phyloP scores from a whole-genome alignment of 139 green algal species.

The Spirogloea muscicola region DNA sequence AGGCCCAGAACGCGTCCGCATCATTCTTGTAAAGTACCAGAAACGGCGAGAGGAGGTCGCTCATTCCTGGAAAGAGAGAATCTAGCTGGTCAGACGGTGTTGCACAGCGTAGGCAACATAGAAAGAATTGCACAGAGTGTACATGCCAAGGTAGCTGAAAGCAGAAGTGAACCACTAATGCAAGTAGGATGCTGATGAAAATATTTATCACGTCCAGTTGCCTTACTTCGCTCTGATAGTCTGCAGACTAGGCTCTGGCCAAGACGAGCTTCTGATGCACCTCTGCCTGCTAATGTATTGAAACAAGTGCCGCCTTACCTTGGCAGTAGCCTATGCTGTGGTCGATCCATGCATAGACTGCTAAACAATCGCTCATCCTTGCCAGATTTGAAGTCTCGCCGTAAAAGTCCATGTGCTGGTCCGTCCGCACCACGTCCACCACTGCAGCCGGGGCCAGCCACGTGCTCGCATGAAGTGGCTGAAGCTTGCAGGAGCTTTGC shows the following conservation, averaged over 20 bases:
- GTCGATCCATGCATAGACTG: conserved; percentile 72
- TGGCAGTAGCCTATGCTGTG: conserved; percentile 77
- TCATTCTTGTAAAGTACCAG: conserved; percentile 71
- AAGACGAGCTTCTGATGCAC: too few relatives aligned
- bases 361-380: conserved; percentile 58
- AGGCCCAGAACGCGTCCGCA: conserved; percentile 78
- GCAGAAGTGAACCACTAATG: too few relatives aligned
- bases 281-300: too few relatives aligned
- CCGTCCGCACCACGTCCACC: conserved; percentile 33
- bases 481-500: too few relatives aligned
- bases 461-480: not conserved
- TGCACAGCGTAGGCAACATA: conserved; percentile 69
- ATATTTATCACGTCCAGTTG: too few relatives aligned
- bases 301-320: too few relatives aligned
- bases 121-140: too few relatives aligned
- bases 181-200: too few relatives aligned
- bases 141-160: too few relatives aligned
- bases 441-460: not conserved
- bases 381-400: not conserved
- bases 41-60: conserved; percentile 73
- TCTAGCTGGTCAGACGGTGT: conserved; percentile 66
- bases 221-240: too few relatives aligned
- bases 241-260: too few relatives aligned
- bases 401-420: conserved; percentile 27
- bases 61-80: conserved; percentile 73